Evolutionary conservation across 352 stramenopile genomes (phyloP).

Genomic region (Phytophthora litchii): DNA sequence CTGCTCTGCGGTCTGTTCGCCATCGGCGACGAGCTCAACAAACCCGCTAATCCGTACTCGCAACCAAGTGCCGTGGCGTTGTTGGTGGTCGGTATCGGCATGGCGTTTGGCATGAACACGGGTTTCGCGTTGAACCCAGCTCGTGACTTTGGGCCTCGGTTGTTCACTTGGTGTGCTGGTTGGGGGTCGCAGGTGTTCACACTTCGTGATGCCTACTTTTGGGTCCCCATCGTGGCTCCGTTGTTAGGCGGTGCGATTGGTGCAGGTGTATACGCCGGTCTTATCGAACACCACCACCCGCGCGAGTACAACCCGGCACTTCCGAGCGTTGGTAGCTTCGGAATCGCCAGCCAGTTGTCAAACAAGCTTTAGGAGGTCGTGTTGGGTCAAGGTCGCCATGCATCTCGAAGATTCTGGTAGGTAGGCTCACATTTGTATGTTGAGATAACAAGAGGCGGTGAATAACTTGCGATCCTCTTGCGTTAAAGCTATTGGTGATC

Average conservation of each 20-base stretch:
- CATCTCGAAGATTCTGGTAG: neutral
- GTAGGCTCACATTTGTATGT: neutral
- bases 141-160: slow-evolving; percentile 47
- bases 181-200: slow-evolving; percentile 47
- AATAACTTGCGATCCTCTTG: neutral
- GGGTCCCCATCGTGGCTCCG: slow-evolving; percentile 51
- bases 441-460: neutral
- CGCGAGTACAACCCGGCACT: slow-evolving; percentile 26
- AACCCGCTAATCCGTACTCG: slow-evolving; percentile 43
- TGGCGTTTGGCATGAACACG: slow-evolving; percentile 70
- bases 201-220: slow-evolving; percentile 52
- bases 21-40: slow-evolving; percentile 54
- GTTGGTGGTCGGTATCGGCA: slow-evolving; percentile 58
- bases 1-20: slow-evolving; percentile 54
- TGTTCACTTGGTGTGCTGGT: slow-evolving; percentile 43
- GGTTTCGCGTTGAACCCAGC: slow-evolving; percentile 69
- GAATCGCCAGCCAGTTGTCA: slow-evolving; percentile 6
- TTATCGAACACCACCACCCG: slow-evolving; percentile 39
- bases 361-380: slow-evolving; percentile 4
- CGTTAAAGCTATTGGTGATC: neutral
- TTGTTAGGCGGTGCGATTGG: slow-evolving; percentile 39
- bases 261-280: slow-evolving; percentile 28
- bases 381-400: neutral
- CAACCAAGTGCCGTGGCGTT: slow-evolving; percentile 47
- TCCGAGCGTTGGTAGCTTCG: slow-evolving; percentile 8